Percentiles rank a stretch among this genome's conserved stretches.
Evolutionary conservation across 257 asterid species (phyloP).

Genomic region (Ophiorrhiza pumila): DNA sequence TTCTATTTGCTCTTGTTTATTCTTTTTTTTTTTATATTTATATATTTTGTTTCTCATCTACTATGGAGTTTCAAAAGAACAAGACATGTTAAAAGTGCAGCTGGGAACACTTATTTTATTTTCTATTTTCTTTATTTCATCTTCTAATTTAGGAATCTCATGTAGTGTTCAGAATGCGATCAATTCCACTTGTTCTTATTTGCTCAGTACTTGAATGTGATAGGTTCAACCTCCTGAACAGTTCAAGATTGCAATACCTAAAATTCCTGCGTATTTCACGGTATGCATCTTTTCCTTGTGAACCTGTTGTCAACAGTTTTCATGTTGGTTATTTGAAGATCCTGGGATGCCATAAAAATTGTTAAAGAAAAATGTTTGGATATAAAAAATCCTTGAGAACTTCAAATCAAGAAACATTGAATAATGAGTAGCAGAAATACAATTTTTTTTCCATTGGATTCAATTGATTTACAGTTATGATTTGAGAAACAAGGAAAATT

Average conservation of each 20-base stretch:
- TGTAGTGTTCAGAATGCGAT: conserved; percentile 6
- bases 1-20: not conserved
- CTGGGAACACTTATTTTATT: not conserved
- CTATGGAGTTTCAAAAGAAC: not conserved
- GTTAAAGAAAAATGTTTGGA: not conserved
- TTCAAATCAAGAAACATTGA: not conserved
- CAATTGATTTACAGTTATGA: not conserved
- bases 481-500: not conserved
- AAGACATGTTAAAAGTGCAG: not conserved
- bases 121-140: not conserved
- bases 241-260: conserved; percentile 81
- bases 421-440: not conserved
- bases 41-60: no score
- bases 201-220: conserved; percentile 27
- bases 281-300: conserved; percentile 36
- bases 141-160: not conserved
- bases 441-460: not conserved
- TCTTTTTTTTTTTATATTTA: not conserved
- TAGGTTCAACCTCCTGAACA: conserved; percentile 82
- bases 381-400: not conserved
- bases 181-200: conserved; percentile 18
- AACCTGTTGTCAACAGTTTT: conserved; percentile 1
- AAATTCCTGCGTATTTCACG: conserved; percentile 97
- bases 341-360: not conserved
- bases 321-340: not conserved